Percentiles rank a stretch among this genome's conserved stretches.
Evolutionary conservation across 352 stramenopile species (phyloP).

Genomic region (Phytophthora sp.): DNA sequence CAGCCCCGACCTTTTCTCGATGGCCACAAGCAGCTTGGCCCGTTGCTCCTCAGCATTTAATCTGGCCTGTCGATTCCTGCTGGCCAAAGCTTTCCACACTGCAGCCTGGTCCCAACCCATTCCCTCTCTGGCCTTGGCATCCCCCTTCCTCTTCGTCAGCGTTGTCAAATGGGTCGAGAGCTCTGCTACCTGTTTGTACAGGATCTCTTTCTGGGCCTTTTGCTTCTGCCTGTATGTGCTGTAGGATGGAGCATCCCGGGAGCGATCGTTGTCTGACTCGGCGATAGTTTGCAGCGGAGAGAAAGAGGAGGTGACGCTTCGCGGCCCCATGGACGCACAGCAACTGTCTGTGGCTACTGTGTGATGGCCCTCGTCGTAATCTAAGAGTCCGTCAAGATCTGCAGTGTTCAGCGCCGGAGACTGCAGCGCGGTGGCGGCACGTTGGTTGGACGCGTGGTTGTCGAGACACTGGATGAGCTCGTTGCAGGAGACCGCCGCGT

Average conservation of each 20-base stretch:
- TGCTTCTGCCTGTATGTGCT: conserved; percentile 35
- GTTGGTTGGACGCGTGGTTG: conserved; percentile 14
- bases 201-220: conserved; percentile 23
- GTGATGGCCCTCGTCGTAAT: conserved; percentile 1
- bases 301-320: conserved; percentile 13
- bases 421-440: conserved; percentile 13
- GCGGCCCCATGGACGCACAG: conserved; percentile 15
- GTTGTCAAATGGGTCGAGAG: conserved; percentile 11
- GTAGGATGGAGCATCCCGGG: conserved; percentile 26
- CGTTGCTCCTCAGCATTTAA: conserved; percentile 28
- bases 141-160: conserved; percentile 14
- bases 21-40: conserved; percentile 12
- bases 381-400: conserved; percentile 15
- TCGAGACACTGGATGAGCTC: conserved; percentile 22
- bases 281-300: conserved; percentile 1
- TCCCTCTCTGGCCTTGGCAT: background rate
- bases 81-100: conserved; percentile 38
- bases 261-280: conserved; percentile 17
- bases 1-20: conserved; percentile 19
- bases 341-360: conserved; percentile 18
- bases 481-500: conserved; percentile 1
- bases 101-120: background rate
- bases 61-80: conserved; percentile 25
- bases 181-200: conserved; percentile 20
- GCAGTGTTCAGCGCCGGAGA: conserved; percentile 7